phyloP scores from a whole-genome alignment of 768 basidiomycete genomes.

The Coprinopsis strossmayeri region DNA sequence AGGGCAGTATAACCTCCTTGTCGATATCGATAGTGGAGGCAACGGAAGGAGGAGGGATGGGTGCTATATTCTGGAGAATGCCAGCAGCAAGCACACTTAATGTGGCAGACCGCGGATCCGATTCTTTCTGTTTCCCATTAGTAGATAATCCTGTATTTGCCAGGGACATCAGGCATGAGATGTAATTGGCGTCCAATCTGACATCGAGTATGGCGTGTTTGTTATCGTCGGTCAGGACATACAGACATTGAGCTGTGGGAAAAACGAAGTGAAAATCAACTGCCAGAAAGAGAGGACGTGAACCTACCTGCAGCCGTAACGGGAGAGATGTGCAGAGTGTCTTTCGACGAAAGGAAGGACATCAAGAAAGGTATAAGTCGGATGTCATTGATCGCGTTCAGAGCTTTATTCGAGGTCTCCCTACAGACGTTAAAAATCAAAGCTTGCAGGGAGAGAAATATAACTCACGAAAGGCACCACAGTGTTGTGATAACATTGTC shows the following conservation, averaged over 20 bases:
- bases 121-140: conserved; percentile 35
- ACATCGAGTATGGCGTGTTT: conserved; percentile 63
- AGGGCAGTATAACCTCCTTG: conserved; percentile 64
- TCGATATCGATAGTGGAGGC: conserved; percentile 63
- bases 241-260: conserved; percentile 76
- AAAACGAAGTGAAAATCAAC: not conserved
- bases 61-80: conserved; percentile 69
- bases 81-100: conserved; percentile 70
- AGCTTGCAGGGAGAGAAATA: not conserved
- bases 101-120: conserved; percentile 42
- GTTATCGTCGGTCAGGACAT: conserved; percentile 92
- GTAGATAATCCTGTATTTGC: conserved; percentile 30
- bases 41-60: conserved; percentile 62
- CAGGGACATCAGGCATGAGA: conserved; percentile 60
- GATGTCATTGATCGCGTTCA: conserved; percentile 79
- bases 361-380: conserved; percentile 78
- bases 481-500: conserved; percentile 90
- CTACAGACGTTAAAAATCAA: conserved; percentile 34
- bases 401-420: conserved; percentile 90
- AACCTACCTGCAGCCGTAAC: conserved; percentile 74
- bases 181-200: conserved; percentile 51
- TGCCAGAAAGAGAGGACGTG: not conserved
- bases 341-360: conserved; percentile 76
- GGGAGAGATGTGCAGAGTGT: conserved; percentile 61
- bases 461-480: conserved; percentile 90